Base-by-base conservation (phyloP, 345 rosid genomes). In the Lumnitzera racemosa region DNA sequence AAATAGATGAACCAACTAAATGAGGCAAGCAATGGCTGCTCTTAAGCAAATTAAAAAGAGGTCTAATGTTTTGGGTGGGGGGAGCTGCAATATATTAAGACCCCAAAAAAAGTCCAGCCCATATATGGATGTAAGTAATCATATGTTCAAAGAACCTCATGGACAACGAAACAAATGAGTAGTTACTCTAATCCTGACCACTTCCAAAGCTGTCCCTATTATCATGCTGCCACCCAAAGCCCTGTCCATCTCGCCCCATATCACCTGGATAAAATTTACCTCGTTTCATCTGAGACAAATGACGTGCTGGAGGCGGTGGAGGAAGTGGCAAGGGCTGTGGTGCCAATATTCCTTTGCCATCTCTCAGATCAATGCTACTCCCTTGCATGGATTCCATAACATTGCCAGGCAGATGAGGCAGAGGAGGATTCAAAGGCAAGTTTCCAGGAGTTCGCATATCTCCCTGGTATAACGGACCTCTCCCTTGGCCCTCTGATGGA, bases 221-320 rank as follows among this genome's bases (percentile, higher is more conserved):
- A 72, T 87, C 94, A 55, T 84, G 90, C 55, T 77, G 84, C 95
- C 96, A 91, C 43, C 91, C 88, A 41, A 69, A 86, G 61, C 73
- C 78, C 55, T 73, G 94, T 36, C 81, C 73, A 5, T 86, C 96
- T 72, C 76, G 79, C 57, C 81, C 75, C 73, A 74, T 65, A 31
- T 82, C 84, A 25, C 78, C 71, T 0, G 74, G 53, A 62, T 77
- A 81, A 64, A 78, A 84, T 57, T 81, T 78, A 20, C 87, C 88
- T 16, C 82, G 79, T 46, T 78, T 75, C 66, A 56, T 66, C 69
- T 74, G 88, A 17, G 78, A 75, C 53, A 68, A 27, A 20, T 76
- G 68, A 36, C 77, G 77, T 10, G 62, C 17, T 0, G 79, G 79
- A 12, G 78, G 77, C 1, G 84, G 80, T 2, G 82, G 81, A 1